A percentile compares a stretch with the other conserved stretches of the same genome.
These are phyloP conservation scores for Clitopilus hobsonii DNA, from an alignment of 768 basidiomycete species.

Conservation along the genomic window DNA sequence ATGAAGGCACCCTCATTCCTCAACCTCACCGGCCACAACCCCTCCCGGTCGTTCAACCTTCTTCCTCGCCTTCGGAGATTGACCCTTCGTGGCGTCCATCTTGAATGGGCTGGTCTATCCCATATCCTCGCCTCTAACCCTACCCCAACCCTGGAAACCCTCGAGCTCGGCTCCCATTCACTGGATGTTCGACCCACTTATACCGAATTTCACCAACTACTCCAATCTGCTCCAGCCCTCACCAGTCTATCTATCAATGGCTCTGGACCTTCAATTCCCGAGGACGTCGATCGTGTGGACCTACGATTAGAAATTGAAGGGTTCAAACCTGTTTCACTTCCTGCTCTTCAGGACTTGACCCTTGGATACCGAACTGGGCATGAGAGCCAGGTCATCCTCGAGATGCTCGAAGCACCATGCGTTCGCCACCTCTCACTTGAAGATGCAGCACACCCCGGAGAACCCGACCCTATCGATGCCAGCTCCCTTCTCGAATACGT, in stretches of 20 bases:
- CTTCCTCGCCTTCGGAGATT: conserved; percentile 45
- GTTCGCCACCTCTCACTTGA: conserved; percentile 34
- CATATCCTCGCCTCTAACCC: conserved; percentile 29
- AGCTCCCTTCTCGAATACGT: conserved; percentile 31
- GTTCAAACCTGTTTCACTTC: conserved; percentile 29
- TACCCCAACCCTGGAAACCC: conserved; percentile 28
- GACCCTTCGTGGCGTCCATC: conserved; percentile 52
- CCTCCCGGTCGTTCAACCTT: conserved; percentile 13
- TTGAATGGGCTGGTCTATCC: conserved; percentile 44
- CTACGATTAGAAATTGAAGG: conserved; percentile 11
- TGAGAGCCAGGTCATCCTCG: conserved; percentile 34
- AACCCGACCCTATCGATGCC: conserved; percentile 35
- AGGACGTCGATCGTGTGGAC: conserved; percentile 15
- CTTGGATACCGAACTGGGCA: conserved; percentile 39
- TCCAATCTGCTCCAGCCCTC: conserved; percentile 35
- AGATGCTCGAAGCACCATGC: conserved; percentile 34
- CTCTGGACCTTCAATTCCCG: conserved; percentile 35
- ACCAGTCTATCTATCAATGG: conserved; percentile 39
- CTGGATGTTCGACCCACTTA: conserved; percentile 49
- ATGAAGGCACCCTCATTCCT: conserved; percentile 33
- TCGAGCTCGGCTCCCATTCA: conserved; percentile 51
- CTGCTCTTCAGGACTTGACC: conserved; percentile 29
- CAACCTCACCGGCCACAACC: conserved; percentile 16
- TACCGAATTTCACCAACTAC: conserved; percentile 36
- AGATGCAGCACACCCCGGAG: conserved; percentile 39